A percentile compares a stretch with the other conserved stretches of the same genome.
Conservation (phyloP, 495 filamentous ascomycete species). For the Aspergillus egyptiacus region DNA sequence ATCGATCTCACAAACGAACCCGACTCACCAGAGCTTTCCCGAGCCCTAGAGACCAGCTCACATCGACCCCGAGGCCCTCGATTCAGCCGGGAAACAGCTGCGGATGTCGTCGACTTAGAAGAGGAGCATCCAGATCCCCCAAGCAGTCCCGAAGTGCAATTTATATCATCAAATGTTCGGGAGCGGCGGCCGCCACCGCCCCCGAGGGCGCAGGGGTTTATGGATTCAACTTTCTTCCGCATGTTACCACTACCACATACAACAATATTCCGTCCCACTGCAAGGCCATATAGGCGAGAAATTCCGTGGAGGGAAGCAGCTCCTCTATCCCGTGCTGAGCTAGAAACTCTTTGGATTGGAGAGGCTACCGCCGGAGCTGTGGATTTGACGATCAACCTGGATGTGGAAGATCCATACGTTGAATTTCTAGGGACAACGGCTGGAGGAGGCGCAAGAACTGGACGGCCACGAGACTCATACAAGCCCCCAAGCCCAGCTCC, state of each 20-base stretch:
- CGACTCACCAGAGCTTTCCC: constrained; percentile 29
- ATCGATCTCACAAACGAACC: constrained; percentile 53
- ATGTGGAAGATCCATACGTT: constrained; percentile 9
- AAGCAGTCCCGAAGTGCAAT: constrained; percentile 37
- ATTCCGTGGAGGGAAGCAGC: constrained; percentile 10
- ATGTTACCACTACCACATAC: constrained; percentile 2
- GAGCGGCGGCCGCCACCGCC: constrained; percentile 12
- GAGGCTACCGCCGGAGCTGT: constrained; percentile 10
- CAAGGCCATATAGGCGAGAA: constrained; percentile 13
- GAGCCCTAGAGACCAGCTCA: constrained; percentile 3
- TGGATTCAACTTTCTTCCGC: constrained; percentile 2
- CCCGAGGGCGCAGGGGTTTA: neutral
- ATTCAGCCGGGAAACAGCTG: constrained; percentile 32
- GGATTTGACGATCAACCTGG: constrained; percentile 25
- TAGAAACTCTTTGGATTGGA: constrained; percentile 21
- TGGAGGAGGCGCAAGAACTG: too few relatives aligned
- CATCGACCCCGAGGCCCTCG: constrained; percentile 23
- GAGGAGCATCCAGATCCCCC: constrained; percentile 21
- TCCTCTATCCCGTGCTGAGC: constrained; percentile 4
- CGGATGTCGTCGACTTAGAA: constrained; percentile 35
- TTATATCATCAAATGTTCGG: constrained; percentile 25
- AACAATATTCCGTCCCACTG: neutral
- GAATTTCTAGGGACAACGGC: constrained; percentile 25
- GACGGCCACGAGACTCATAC: constrained; percentile 46
- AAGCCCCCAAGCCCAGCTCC: constrained; percentile 52